Conservation (phyloP, 139 green algal genomes). For the Zygnema cylindricum region DNA sequence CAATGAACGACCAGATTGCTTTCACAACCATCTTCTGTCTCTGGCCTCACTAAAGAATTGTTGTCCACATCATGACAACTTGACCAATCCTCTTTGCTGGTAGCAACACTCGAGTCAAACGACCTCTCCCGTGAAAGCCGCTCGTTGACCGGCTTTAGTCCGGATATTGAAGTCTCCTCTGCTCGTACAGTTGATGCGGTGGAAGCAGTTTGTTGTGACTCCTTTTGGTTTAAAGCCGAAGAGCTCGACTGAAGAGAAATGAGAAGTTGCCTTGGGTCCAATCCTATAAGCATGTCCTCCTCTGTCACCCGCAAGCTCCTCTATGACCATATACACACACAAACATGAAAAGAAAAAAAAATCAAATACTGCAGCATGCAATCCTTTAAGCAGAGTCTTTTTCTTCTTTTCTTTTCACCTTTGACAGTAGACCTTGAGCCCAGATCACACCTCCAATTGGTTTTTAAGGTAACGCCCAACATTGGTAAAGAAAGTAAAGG, state of each 20-base stretch:
- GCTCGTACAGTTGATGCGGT: not conserved
- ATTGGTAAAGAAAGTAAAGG: too few species aligned
- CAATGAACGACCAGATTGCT: not conserved
- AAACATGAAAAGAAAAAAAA: too few species aligned
- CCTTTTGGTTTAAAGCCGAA: not conserved
- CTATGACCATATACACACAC: too few species aligned
- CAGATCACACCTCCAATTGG: too few species aligned
- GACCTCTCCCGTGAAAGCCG: not conserved
- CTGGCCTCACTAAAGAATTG: not conserved
- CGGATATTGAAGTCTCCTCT: not conserved
- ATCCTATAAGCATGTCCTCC: not conserved
- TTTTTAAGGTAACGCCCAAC: too few species aligned
- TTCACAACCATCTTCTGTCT: not conserved
- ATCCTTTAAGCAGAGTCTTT: too few species aligned
- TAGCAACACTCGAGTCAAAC: not conserved
- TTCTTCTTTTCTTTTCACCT: too few species aligned
- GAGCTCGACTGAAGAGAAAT: not conserved
- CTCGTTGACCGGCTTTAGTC: not conserved
- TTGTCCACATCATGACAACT: not conserved
- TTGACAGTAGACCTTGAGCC: too few species aligned
- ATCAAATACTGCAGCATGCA: too few species aligned
- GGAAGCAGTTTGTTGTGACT: not conserved
- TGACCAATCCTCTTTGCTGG: not conserved
- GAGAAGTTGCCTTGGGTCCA: not conserved
- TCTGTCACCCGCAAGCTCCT: not conserved